phyloP scores from a whole-genome alignment of 202 grass and related monocot species.

The Schoenoplectus tabernaemontani region DNA sequence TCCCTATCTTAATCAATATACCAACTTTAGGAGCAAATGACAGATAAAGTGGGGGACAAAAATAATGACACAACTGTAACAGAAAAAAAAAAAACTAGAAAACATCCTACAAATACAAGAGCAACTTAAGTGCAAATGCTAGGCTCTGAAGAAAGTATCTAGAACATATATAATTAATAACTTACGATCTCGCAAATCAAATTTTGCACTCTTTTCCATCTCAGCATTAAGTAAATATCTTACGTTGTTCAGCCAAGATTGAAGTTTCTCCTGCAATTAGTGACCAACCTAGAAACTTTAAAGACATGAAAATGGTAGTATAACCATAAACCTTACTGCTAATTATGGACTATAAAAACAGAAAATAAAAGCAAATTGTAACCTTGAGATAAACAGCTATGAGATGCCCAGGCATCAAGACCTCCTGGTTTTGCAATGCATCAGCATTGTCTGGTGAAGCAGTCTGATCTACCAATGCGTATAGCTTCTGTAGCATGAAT shows the following conservation, averaged over 20 bases:
- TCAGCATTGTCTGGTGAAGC: constrained; percentile 79
- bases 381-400: constrained; percentile 92
- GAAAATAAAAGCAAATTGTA: background rate
- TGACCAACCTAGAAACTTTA: constrained; percentile 1
- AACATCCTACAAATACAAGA: constrained; percentile 9
- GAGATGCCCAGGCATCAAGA: constrained; percentile 79
- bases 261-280: constrained; percentile 70
- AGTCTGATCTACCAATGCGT: constrained; percentile 90
- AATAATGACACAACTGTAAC: constrained; percentile 1
- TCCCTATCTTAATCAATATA: constrained; percentile 1
- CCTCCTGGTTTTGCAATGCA: constrained; percentile 93
- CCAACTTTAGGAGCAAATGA: constrained; percentile 5
- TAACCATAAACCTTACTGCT: background rate
- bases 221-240: constrained; percentile 68
- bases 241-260: constrained; percentile 67
- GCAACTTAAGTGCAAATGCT: constrained; percentile 7
- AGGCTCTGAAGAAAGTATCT: constrained; percentile 6
- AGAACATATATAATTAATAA: constrained; percentile 25
- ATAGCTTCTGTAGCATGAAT: constrained; percentile 99
- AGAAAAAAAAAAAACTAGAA: background rate
- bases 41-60: constrained; percentile 14
- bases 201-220: constrained; percentile 58
- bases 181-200: constrained; percentile 51
- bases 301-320: constrained; percentile 6
- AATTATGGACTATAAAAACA: background rate